Percentiles rank a stretch among this genome's conserved stretches.
Evolutionary conservation across 768 basidiomycete species (phyloP).

Genomic region (Terana coerulea): DNA sequence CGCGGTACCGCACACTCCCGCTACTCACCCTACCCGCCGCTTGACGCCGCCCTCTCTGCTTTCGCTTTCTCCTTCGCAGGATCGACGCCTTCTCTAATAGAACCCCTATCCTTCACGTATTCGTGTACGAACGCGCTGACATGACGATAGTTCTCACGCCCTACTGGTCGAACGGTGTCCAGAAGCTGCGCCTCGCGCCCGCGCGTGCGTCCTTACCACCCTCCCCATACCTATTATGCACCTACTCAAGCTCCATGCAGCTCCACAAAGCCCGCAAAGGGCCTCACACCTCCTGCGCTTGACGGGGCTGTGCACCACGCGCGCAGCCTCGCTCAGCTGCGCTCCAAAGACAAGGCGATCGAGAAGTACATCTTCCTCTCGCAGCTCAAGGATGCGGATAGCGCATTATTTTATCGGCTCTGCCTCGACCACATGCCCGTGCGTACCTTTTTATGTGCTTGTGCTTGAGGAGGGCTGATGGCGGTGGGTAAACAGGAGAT

Average conservation of each 20-base stretch:
- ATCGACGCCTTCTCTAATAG: background rate
- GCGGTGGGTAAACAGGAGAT: constrained; percentile 48
- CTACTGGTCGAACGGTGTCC: constrained; percentile 65
- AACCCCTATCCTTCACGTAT: background rate
- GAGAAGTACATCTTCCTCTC: constrained; percentile 87
- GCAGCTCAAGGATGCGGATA: constrained; percentile 68
- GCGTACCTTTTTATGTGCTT: background rate
- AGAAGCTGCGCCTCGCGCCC: constrained; percentile 60
- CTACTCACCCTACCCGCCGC: too few species aligned
- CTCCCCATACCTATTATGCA: too few species aligned
- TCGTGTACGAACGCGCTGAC: too few species aligned
- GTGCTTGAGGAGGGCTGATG: constrained; percentile 46
- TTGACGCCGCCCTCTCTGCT: too few species aligned
- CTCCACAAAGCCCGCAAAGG: constrained; percentile 29
- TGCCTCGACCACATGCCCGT: constrained; percentile 68
- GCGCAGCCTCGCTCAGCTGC: constrained; percentile 67
- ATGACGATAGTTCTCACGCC: constrained; percentile 55
- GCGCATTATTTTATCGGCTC: constrained; percentile 73
- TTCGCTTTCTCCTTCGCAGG: background rate
- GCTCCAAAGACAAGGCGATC: constrained; percentile 67
- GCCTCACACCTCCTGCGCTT: constrained; percentile 58
- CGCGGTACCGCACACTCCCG: too few species aligned
- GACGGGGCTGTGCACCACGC: constrained; percentile 47
- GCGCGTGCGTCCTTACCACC: constrained; percentile 56
- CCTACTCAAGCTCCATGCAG: constrained; percentile 14